These are phyloP conservation scores for Fusarium fracticaudum DNA, from an alignment of 2,329 filamentous ascomycete species.

Conservation along the genomic window DNA sequence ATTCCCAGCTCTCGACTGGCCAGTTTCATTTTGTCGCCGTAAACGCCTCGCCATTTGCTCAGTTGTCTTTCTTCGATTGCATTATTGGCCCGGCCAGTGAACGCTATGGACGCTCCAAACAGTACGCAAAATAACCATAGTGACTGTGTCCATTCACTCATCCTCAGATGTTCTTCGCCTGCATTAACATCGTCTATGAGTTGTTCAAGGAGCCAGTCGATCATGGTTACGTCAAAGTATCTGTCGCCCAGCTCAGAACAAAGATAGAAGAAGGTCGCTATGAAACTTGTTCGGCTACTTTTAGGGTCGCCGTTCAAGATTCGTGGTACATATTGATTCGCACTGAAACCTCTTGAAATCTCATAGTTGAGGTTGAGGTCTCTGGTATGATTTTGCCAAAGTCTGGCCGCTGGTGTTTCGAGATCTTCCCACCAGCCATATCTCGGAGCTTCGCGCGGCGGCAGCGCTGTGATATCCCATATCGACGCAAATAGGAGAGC, in stretches of 20 bases:
- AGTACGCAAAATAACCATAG: conserved; percentile 59
- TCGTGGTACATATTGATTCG: conserved; percentile 46
- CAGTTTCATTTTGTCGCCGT: conserved; percentile 54
- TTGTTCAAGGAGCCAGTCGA: conserved; percentile 58
- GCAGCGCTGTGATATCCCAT: conserved; percentile 51
- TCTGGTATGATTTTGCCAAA: conserved; percentile 51
- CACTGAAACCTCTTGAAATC: conserved; percentile 48
- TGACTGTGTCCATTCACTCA: conserved; percentile 54
- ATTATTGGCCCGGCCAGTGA: conserved; percentile 49
- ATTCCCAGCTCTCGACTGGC: conserved; percentile 51
- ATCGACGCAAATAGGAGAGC: conserved; percentile 56
- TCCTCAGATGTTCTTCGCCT: conserved; percentile 52
- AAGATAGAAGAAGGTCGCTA: conserved; percentile 59
- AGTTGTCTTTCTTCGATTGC: conserved; percentile 51
- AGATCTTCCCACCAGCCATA: conserved; percentile 51
- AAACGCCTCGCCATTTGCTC: conserved; percentile 49
- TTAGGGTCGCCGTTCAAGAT: conserved; percentile 49
- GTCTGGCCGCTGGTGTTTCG: conserved; percentile 48
- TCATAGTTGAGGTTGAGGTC: conserved; percentile 51
- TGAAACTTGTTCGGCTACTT: conserved; percentile 56
- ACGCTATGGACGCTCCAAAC: conserved; percentile 55
- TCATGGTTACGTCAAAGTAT: conserved; percentile 54
- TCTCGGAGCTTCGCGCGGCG: conserved; percentile 47
- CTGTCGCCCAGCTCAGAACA: conserved; percentile 56
- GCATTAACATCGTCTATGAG: conserved; percentile 55